Conservation (phyloP, 2,329 filamentous ascomycete species). For the Talaromyces sp. region DNA sequence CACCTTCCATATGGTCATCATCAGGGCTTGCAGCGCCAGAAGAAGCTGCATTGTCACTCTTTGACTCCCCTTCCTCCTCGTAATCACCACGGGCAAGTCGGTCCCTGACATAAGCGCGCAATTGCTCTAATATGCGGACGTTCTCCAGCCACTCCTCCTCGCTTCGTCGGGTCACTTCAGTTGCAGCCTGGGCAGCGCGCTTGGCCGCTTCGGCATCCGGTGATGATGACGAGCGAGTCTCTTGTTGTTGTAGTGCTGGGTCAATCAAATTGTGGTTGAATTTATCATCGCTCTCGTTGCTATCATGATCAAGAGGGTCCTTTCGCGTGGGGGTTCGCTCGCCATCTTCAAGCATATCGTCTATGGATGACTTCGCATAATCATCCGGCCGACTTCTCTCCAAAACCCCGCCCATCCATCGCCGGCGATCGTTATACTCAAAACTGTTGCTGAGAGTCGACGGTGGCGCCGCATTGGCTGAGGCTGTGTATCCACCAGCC, state of each 20-base stretch:
- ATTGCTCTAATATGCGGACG: constrained; percentile 60
- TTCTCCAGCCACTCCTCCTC: constrained; percentile 63
- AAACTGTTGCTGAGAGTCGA: constrained; percentile 60
- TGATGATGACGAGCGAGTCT: constrained; percentile 19
- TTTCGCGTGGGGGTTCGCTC: constrained; percentile 31
- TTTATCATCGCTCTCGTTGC: constrained; percentile 7
- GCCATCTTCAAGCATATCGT: constrained; percentile 22
- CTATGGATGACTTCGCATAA: constrained; percentile 26
- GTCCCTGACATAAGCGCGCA: constrained; percentile 57
- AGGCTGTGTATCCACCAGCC: constrained; percentile 48
- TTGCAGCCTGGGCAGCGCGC: constrained; percentile 37
- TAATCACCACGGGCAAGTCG: constrained; percentile 54
- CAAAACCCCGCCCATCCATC: constrained; percentile 60
- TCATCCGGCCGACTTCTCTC: constrained; percentile 51
- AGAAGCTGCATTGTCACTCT: constrained; percentile 22
- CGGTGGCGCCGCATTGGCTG: constrained; percentile 56
- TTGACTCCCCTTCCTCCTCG: constrained; percentile 24
- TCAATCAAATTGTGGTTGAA: constrained; percentile 42
- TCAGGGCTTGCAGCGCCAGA: neutral
- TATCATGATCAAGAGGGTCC: constrained; percentile 20
- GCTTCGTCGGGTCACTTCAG: constrained; percentile 39
- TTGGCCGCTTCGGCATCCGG: constrained; percentile 33
- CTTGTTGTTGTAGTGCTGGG: constrained; percentile 34
- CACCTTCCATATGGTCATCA: constrained; percentile 23
- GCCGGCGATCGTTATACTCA: constrained; percentile 58